Evolutionary conservation across 805 yeast genomes (phyloP).

Genomic region (Myxozyma lipomycoides): DNA sequence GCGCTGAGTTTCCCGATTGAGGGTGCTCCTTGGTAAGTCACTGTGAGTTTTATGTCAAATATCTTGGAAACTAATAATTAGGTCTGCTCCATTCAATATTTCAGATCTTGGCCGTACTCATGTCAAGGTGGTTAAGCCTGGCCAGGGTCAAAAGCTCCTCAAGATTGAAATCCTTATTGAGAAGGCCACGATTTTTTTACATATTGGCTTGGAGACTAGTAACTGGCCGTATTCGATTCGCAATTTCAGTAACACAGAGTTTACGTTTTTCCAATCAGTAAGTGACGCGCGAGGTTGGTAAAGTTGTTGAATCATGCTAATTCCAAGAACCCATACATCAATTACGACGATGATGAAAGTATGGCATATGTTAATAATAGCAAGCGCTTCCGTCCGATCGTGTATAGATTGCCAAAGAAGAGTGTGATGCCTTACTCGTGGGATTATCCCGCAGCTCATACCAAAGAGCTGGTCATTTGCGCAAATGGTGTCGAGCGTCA

Average conservation of each 20-base stretch:
- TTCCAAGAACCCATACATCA: conserved; percentile 23
- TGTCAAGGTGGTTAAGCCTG: conserved; percentile 61
- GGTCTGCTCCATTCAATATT: conserved; percentile 87
- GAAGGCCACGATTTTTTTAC: conserved; percentile 74
- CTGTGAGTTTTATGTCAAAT: background rate
- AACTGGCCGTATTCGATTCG: conserved; percentile 92
- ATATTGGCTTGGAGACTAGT: conserved; percentile 64
- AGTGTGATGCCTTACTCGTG: conserved; percentile 98
- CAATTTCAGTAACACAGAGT: conserved; percentile 84
- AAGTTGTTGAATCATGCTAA: background rate
- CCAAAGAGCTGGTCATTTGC: conserved; percentile 73
- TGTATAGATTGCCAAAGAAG: conserved; percentile 75
- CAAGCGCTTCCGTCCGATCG: conserved; percentile 61
- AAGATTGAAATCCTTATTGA: conserved; percentile 75
- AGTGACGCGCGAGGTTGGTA: background rate
- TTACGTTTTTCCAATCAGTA: conserved; percentile 74
- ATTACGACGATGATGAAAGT: conserved; percentile 56
- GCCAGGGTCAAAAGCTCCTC: conserved; percentile 58
- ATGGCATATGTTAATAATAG: conserved; percentile 31
- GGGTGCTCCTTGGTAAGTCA: conserved; percentile 15
- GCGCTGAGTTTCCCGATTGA: conserved; percentile 50
- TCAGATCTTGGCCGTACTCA: conserved; percentile 79
- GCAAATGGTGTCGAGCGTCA: conserved; percentile 70
- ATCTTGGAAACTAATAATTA: conserved; percentile 48
- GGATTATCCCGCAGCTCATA: conserved; percentile 90